These are phyloP conservation scores for Leavenworthia alabamica DNA, from an alignment of 345 rosid species.

Conservation along the genomic window DNA sequence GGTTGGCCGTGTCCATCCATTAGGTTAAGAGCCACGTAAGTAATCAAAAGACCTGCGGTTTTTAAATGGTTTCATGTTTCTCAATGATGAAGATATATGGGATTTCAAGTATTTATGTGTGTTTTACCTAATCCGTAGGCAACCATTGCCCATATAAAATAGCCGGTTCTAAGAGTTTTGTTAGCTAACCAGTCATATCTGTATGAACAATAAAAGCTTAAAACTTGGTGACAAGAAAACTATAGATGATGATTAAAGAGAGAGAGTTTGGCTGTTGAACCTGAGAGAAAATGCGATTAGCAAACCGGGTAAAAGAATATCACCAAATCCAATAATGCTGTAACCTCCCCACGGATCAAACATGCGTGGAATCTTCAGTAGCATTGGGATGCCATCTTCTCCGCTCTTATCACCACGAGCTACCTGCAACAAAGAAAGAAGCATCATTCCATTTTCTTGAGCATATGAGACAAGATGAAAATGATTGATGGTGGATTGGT, in stretches of 20 bases:
- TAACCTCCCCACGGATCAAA: slow-evolving; percentile 99
- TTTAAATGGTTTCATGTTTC: background rate
- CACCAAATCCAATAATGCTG: slow-evolving; percentile 97
- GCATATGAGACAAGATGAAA: background rate
- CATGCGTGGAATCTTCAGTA: slow-evolving; percentile 90
- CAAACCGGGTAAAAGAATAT: slow-evolving; percentile 94
- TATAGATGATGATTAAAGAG: background rate
- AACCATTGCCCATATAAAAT: slow-evolving; percentile 89
- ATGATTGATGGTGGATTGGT: background rate
- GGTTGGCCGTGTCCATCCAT: slow-evolving; percentile 99
- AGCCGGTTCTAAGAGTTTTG: slow-evolving; percentile 78
- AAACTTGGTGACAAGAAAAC: slow-evolving; percentile 2
- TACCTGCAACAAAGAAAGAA: slow-evolving; percentile 45
- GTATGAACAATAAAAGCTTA: slow-evolving; percentile 18
- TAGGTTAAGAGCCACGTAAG: slow-evolving; percentile 83
- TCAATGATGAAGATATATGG: background rate
- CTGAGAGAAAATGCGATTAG: slow-evolving; percentile 87
- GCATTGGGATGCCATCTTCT: slow-evolving; percentile 98
- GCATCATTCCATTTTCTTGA: background rate
- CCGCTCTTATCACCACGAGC: slow-evolving; percentile 96
- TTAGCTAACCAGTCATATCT: slow-evolving; percentile 92
- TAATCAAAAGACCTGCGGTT: slow-evolving; percentile 77
- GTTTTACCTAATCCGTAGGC: slow-evolving; percentile 87
- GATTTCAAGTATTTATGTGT: background rate
- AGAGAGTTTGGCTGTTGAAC: slow-evolving; percentile 33